Base-by-base conservation (phyloP, 352 stramenopile species). In the Paralagenidium karlingii region DNA sequence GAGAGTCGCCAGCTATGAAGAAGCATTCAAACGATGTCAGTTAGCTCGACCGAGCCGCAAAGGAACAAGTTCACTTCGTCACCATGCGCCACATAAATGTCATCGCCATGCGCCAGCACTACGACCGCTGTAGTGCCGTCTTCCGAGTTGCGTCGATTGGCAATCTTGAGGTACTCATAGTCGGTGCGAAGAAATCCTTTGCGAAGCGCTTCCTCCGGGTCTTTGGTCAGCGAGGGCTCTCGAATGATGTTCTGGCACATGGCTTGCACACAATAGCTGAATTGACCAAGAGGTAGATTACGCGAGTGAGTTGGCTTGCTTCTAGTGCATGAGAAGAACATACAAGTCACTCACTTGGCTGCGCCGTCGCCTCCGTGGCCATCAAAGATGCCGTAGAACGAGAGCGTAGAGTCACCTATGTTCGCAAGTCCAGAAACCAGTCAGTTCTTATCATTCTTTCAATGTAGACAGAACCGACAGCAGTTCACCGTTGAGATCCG, bases 321-420 rank as follows among this genome's bases (percentile, higher is more conserved):
- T 30, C 11, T 40, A 47, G 25, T 31, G 55, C 7, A 30, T 16
- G 45, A 32, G 25, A 16, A 36, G 27, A 16, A 33, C 25, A 5
- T 16, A 51, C 13, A 43, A 58, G 28, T 21, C 13, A 52, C 80
- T 40, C 59, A 96, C 77, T 96, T 77, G 46, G 87, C 80, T 20
- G 83, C 86, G 15, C 71, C 71, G 34, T 86, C 69, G 25, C 88
- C 88, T 34, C 87, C 87, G 54, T 97, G 88, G 47, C 88, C 88
- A 48, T 97, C 88, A 55, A 97, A 96, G 38, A 96, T 69, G 27
- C 77, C 87, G 47, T 96, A 97, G 34, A 96, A 93, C 36, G 78
- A 91, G 45, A 82, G 60, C 34, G 69, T 73, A 4, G 68, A 39
- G 55, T 94, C 75, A 20, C 74, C 50, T 58, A 40, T 13, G n/a